These are phyloP conservation scores for Trichoderma sp. DNA, from an alignment of 2,329 filamentous ascomycete species.

Conservation along the genomic window DNA sequence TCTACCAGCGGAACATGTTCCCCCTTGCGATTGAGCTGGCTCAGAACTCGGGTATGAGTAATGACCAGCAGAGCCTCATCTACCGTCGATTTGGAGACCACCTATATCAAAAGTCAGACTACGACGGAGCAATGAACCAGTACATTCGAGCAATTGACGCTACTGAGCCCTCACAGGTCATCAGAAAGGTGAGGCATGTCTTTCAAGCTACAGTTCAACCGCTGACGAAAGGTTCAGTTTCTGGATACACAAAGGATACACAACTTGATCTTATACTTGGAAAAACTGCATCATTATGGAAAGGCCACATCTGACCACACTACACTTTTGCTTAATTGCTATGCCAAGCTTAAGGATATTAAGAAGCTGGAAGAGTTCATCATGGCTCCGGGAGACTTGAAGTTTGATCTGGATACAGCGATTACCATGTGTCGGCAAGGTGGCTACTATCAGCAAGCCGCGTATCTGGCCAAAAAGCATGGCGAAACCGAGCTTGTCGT, in stretches of 20 bases:
- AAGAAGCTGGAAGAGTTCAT: slow-evolving; percentile 96
- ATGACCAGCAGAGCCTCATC: slow-evolving; percentile 81
- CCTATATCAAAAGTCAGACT: slow-evolving; percentile 91
- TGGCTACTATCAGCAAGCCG: slow-evolving; percentile 94
- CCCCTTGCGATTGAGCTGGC: slow-evolving; percentile 88
- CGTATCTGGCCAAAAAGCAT: slow-evolving; percentile 91
- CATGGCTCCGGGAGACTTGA: slow-evolving; percentile 88
- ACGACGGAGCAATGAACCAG: slow-evolving; percentile 98
- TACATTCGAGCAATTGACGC: slow-evolving; percentile 95
- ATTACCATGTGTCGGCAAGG: slow-evolving; percentile 97
- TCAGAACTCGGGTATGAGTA: slow-evolving; percentile 79
- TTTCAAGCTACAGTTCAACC: not conserved
- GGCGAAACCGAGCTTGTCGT: slow-evolving; percentile 91
- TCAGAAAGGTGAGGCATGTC: slow-evolving; percentile 65
- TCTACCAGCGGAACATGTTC: slow-evolving; percentile 93
- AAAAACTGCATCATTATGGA: slow-evolving; percentile 91
- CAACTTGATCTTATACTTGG: slow-evolving; percentile 94
- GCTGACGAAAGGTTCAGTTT: slow-evolving; percentile 52
- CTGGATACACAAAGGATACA: slow-evolving; percentile 96
- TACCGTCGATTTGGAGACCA: slow-evolving; percentile 93
- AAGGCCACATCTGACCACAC: slow-evolving; percentile 94
- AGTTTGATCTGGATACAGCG: slow-evolving; percentile 94
- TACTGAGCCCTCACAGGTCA: slow-evolving; percentile 93
- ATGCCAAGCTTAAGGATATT: slow-evolving; percentile 96
- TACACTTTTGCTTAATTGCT: slow-evolving; percentile 91